phyloP scores from a whole-genome alignment of 176 grass and related monocot species.

The Bromus sterilis region DNA sequence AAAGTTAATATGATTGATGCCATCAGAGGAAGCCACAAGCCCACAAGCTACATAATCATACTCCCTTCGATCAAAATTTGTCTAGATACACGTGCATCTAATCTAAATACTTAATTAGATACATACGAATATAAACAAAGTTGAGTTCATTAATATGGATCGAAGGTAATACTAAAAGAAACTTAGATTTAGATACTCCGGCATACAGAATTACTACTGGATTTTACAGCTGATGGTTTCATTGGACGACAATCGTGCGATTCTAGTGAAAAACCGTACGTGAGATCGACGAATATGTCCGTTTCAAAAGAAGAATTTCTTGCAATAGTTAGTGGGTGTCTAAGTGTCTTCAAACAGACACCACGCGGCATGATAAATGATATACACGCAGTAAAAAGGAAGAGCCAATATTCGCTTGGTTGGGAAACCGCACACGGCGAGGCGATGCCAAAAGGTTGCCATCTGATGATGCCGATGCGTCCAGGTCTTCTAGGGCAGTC shows the following conservation, averaged over 20 bases:
- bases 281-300: neutral
- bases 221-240: neutral
- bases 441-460: constrained; percentile 16
- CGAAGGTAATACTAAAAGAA: too few relatives aligned
- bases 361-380: neutral
- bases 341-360: neutral
- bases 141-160: too few relatives aligned
- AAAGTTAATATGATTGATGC: neutral
- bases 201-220: too few relatives aligned
- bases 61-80: too few relatives aligned
- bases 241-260: neutral
- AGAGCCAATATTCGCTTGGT: neutral
- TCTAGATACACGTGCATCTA: too few relatives aligned
- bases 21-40: too few relatives aligned
- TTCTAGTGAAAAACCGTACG: neutral
- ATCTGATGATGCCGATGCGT: neutral
- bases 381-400: too few relatives aligned
- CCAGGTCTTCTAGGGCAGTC: neutral
- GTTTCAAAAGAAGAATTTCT: neutral
- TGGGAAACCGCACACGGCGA: neutral
- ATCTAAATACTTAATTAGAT: too few relatives aligned
- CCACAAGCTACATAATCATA: too few relatives aligned
- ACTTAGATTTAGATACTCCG: too few relatives aligned
- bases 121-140: too few relatives aligned
- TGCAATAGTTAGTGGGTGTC: too few relatives aligned